Percentiles rank a stretch among this genome's conserved stretches.
These are phyloP conservation scores for Citrus maxima DNA, from an alignment of 345 rosid species.

Conservation along the genomic window DNA sequence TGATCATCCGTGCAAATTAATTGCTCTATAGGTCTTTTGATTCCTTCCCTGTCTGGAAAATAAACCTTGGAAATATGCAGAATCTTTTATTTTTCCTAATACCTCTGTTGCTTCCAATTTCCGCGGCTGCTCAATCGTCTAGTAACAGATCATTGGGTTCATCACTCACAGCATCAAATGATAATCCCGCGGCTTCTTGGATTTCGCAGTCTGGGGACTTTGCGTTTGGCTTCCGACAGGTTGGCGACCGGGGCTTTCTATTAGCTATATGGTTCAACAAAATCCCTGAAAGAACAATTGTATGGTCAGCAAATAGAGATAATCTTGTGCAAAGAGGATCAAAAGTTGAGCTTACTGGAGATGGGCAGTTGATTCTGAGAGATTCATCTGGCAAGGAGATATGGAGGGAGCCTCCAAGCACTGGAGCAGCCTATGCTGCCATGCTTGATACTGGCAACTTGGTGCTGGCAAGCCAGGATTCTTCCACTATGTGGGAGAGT, in stretches of 20 bases:
- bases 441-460: conserved; percentile 58
- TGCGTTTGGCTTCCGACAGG: conserved; percentile 34
- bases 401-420: conserved; percentile 18
- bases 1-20: neutral
- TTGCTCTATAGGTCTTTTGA: neutral
- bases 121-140: neutral
- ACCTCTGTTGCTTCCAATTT: neutral
- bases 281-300: conserved; percentile 29
- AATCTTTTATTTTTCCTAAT: neutral
- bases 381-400: conserved; percentile 23
- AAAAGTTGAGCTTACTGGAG: neutral
- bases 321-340: conserved; percentile 17
- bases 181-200: conserved; percentile 1
- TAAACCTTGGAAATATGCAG: neutral
- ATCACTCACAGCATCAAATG: neutral
- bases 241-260: conserved; percentile 13
- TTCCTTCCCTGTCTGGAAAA: neutral
- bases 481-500: conserved; percentile 37
- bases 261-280: conserved; percentile 39
- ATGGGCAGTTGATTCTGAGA: conserved; percentile 32
- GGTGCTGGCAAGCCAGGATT: conserved; percentile 21
- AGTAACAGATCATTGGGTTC: neutral
- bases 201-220: conserved; percentile 37
- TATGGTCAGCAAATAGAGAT: conserved; percentile 42
- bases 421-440: conserved; percentile 29